Conservation (phyloP, 2,329 filamentous ascomycete genomes). For the Phoma herbarum region DNA sequence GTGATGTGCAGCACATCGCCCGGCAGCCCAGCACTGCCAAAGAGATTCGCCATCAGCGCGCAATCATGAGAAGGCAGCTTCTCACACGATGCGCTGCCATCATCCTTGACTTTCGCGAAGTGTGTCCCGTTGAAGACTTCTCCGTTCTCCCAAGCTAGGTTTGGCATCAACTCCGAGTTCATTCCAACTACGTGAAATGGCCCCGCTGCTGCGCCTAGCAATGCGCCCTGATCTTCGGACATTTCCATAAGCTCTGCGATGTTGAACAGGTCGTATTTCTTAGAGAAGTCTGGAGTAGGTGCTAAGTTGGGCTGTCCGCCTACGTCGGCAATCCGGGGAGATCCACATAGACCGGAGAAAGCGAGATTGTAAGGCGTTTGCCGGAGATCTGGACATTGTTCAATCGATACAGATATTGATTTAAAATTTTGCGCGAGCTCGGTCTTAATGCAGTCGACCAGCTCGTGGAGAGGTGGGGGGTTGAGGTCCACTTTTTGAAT, state of each 20-base stretch:
- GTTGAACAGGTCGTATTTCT: constrained; percentile 19
- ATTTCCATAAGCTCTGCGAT: constrained; percentile 28
- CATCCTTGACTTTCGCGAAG: constrained; percentile 21
- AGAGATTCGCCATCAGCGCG: constrained; percentile 31
- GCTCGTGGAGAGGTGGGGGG: constrained; percentile 10
- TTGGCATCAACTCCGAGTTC: constrained; percentile 30
- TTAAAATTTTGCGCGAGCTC: constrained; percentile 8
- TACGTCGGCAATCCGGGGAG: constrained; percentile 54
- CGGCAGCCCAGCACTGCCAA: constrained; percentile 20
- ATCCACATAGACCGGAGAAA: constrained; percentile 53
- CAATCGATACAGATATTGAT: constrained; percentile 25
- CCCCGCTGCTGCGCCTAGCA: constrained; percentile 30
- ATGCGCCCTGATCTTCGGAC: constrained; percentile 16
- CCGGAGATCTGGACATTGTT: constrained; percentile 51
- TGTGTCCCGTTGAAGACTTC: constrained; percentile 17
- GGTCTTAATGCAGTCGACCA: constrained; percentile 3
- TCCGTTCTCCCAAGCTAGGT: constrained; percentile 17
- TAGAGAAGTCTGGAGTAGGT: constrained; percentile 21
- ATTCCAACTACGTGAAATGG: constrained; percentile 26
- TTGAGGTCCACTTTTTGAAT: constrained; percentile 5
- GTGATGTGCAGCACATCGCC: constrained; percentile 27
- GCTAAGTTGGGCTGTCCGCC: constrained; percentile 52
- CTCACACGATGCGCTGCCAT: constrained; percentile 16
- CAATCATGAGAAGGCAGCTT: constrained; percentile 24
- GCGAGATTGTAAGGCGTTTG: constrained; percentile 52